A percentile compares a stretch with the other conserved stretches of the same genome.
Evolutionary conservation across 2,329 filamentous ascomycete genomes (phyloP).

Genomic region (Ciborinia camelliae): DNA sequence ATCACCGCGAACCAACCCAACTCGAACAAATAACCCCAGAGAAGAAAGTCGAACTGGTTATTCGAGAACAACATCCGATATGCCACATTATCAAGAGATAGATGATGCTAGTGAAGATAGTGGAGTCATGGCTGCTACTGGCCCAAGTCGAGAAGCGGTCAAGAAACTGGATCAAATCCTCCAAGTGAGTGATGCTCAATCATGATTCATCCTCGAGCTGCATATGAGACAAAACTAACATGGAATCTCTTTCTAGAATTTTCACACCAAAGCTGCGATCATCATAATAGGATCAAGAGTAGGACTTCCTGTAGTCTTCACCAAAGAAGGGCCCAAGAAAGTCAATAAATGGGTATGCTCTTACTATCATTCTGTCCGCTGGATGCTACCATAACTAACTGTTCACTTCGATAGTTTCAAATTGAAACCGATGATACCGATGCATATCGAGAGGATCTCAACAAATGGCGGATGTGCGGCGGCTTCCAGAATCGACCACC

Average conservation of each 20-base stretch:
- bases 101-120: slow-evolving; percentile 45
- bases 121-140: slow-evolving; percentile 43
- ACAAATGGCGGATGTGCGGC: slow-evolving; percentile 77
- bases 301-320: slow-evolving; percentile 55
- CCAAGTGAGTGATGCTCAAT: slow-evolving; percentile 55
- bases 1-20: slow-evolving; percentile 68
- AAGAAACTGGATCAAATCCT: slow-evolving; percentile 90
- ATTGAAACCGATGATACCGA: slow-evolving; percentile 92
- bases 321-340: slow-evolving; percentile 56
- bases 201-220: neutral
- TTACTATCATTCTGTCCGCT: neutral
- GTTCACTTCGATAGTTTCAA: slow-evolving; percentile 66
- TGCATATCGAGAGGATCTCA: slow-evolving; percentile 76
- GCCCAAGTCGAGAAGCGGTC: slow-evolving; percentile 62
- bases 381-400: neutral
- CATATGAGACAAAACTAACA: slow-evolving; percentile 16
- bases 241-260: slow-evolving; percentile 61
- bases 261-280: slow-evolving; percentile 82
- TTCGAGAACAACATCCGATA: slow-evolving; percentile 45
- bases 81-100: slow-evolving; percentile 49
- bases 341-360: slow-evolving; percentile 80
- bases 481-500: slow-evolving; percentile 73
- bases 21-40: slow-evolving; percentile 70
- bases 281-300: slow-evolving; percentile 80
- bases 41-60: slow-evolving; percentile 53